Evolutionary conservation across 331 rosid genomes (phyloP).

Genomic region (Pyracantha coccinea): DNA sequence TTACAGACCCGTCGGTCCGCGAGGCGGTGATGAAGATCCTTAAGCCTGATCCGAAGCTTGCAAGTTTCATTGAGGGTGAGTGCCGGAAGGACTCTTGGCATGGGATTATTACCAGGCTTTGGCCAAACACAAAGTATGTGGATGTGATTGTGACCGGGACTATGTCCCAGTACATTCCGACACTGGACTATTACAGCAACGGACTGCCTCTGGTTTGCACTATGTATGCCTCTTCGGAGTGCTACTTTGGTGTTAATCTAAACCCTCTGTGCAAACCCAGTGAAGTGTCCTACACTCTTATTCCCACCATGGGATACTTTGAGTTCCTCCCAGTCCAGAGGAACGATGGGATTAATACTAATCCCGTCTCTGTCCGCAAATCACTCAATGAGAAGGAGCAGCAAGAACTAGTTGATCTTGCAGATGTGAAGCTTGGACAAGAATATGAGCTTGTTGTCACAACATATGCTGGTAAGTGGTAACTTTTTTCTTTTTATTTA

Average conservation of each 20-base stretch:
- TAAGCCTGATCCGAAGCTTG: conserved; percentile 44
- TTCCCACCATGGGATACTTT: conserved; percentile 82
- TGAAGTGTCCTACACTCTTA: conserved; percentile 76
- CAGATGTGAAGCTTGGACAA: conserved; percentile 77
- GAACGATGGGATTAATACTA: conserved; percentile 25
- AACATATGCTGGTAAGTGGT: conserved; percentile 59
- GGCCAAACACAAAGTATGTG: conserved; percentile 90
- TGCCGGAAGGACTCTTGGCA: conserved; percentile 53
- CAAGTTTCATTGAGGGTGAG: conserved; percentile 44
- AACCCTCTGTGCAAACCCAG: conserved; percentile 69
- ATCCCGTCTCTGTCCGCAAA: conserved; percentile 21
- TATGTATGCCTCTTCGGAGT: conserved; percentile 90
- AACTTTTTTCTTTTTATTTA: background rate
- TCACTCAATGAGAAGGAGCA: conserved; percentile 51
- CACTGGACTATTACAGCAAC: conserved; percentile 68
- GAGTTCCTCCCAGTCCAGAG: conserved; percentile 66
- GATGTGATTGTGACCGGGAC: conserved; percentile 95
- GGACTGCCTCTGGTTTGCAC: conserved; percentile 88
- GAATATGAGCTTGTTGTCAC: conserved; percentile 92
- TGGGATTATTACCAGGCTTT: conserved; percentile 72
- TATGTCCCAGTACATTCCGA: conserved; percentile 89
- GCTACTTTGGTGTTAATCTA: conserved; percentile 82
- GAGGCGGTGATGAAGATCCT: conserved; percentile 51
- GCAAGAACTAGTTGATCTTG: conserved; percentile 54
- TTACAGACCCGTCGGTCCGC: conserved; percentile 40